Evolutionary conservation across 2,329 filamentous ascomycete species (phyloP), one percentile per base, ranked within the genome.

Genomic region (Aureobasidium sp.): DNA sequence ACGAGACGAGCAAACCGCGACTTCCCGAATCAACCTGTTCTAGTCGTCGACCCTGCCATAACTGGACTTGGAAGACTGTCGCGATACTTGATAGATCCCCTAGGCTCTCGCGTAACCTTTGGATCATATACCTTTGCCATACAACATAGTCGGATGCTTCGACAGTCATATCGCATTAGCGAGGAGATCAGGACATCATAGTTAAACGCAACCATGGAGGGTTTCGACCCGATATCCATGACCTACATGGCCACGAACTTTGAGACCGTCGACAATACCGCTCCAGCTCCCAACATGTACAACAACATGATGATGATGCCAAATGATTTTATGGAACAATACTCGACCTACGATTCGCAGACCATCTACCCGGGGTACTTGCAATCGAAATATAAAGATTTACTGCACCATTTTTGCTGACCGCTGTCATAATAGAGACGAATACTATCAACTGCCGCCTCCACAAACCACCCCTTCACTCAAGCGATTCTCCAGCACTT

Each of bases 201-300:
- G 21, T 1, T n/a, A 17, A 21, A 61, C 63, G 63, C 64, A 69
- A 69, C 66, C 62, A 77, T 76, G 74, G 81, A 84, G 68, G 78
- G 80, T 71, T 84, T 81, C 73, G 81, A 84, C 70, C 80, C 80
- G 65, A 79, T 81, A 73, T 77, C 79, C 70, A 84, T 85, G 82
- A 80, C 81, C 67, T 86, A 84, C 68, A 73, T 84, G 72, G 77
- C 79, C 60, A 80, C 78, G 65, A 80, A 81, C 64, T 75, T 84
- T 69, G 78, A 79, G n/a, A 5, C 51, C 8, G 33, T 21, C 60
- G 78, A 84, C 63, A 76, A 79, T 51, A 78, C 79, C 69, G 74
- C 81, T 53, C 76, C 78, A 57, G 74, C 74, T 60, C 63, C 68
- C 11, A 72, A 77, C 65, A 72, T 74, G 42, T 71, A 69, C 57